These are phyloP conservation scores for Aspergillus sojae DNA, from an alignment of 2,329 filamentous ascomycete species.

Conservation along the genomic window DNA sequence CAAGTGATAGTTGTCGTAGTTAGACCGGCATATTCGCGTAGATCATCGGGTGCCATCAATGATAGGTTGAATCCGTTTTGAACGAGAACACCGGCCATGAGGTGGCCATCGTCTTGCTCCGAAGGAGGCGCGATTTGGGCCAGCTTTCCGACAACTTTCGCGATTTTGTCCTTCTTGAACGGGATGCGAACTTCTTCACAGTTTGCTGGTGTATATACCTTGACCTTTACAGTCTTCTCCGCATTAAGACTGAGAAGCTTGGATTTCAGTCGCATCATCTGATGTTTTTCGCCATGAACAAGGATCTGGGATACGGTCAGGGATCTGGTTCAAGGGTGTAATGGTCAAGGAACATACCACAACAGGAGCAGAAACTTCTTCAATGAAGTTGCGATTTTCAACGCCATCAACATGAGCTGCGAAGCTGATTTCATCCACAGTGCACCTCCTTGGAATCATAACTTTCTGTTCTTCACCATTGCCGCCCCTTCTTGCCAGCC, in stretches of 20 bases:
- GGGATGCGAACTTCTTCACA: constrained; percentile 94
- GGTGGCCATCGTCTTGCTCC: constrained; percentile 50
- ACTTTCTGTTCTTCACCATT: constrained; percentile 76
- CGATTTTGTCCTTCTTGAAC: constrained; percentile 92
- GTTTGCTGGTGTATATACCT: constrained; percentile 91
- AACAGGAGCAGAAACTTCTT: constrained; percentile 87
- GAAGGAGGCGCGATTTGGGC: constrained; percentile 75
- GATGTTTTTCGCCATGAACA: constrained; percentile 94
- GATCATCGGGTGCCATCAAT: constrained; percentile 93
- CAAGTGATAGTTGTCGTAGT: constrained; percentile 94
- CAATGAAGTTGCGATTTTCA: constrained; percentile 95
- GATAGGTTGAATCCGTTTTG: constrained; percentile 98
- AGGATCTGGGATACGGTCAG: constrained; percentile 66
- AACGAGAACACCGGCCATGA: constrained; percentile 88
- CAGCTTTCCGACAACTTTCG: constrained; percentile 93
- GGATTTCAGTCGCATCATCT: constrained; percentile 96
- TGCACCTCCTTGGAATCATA: constrained; percentile 90
- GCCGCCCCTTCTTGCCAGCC: constrained; percentile 59
- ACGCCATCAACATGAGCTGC: constrained; percentile 95
- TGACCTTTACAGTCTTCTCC: constrained; percentile 76
- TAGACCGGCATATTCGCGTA: constrained; percentile 94
- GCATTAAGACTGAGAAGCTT: constrained; percentile 91
- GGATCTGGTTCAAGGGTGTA: not conserved
- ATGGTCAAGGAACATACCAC: constrained; percentile 67
- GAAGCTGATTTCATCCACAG: constrained; percentile 91